phyloP scores from a whole-genome alignment of 495 filamentous ascomycete species.

The Pseudoneurospora amorphoporcata region DNA sequence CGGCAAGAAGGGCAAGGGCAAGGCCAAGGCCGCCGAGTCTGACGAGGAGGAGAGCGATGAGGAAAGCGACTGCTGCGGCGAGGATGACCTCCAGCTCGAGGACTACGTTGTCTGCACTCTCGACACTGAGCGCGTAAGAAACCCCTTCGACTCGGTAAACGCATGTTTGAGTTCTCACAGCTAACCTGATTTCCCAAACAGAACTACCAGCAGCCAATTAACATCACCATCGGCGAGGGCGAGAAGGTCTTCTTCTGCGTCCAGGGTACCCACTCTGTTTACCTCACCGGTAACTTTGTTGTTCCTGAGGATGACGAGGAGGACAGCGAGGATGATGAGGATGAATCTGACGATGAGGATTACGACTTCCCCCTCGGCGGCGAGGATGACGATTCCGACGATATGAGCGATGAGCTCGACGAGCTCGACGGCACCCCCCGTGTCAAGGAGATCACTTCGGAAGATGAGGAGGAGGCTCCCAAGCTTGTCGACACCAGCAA shows the following conservation, averaged over 20 bases:
- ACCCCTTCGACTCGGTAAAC: not conserved
- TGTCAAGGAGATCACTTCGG: constrained; percentile 74
- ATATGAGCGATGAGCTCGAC: constrained; percentile 75
- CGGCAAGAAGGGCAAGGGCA: constrained; percentile 49
- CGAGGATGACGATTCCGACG: constrained; percentile 54
- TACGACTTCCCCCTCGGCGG: constrained; percentile 70
- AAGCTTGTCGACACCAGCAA: constrained; percentile 56
- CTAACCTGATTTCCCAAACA: constrained; percentile 23
- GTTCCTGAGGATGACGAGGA: constrained; percentile 43
- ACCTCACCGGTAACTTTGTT: constrained; percentile 93
- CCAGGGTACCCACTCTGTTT: constrained; percentile 78
- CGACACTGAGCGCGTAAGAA: constrained; percentile 54
- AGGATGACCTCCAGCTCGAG: constrained; percentile 61
- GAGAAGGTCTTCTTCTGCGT: constrained; percentile 89
- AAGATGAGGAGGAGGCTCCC: constrained; percentile 68
- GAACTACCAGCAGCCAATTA: constrained; percentile 92
- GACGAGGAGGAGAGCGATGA: constrained; percentile 46
- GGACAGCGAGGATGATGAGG: constrained; percentile 45
- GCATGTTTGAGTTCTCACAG: not conserved
- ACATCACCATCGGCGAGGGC: constrained; percentile 76
- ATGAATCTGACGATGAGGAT: constrained; percentile 58
- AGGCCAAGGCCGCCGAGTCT: constrained; percentile 61
- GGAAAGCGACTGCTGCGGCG: constrained; percentile 37
- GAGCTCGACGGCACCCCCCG: constrained; percentile 69
- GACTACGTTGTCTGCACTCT: constrained; percentile 91